phyloP scores from a whole-genome alignment of 352 stramenopile species.

The Sclerospora graminicola region DNA sequence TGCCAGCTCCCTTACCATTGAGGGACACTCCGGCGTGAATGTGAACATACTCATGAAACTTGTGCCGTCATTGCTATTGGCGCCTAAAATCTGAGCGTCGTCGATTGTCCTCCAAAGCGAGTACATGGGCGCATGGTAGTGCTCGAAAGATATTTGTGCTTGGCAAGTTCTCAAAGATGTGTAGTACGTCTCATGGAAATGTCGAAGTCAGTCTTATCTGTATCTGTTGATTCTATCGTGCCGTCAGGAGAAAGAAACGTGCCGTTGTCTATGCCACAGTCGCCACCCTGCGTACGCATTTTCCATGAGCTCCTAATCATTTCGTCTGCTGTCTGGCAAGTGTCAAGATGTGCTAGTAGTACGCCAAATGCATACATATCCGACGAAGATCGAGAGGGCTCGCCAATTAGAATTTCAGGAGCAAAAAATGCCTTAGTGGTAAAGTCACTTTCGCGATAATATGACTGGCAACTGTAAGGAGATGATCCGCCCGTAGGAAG shows the following conservation, averaged over 20 bases:
- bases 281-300: constrained; percentile 32
- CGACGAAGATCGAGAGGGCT: constrained; percentile 28
- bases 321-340: constrained; percentile 41
- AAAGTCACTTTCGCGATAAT: constrained; percentile 19
- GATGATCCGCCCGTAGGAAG: constrained; percentile 29
- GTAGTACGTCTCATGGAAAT: constrained; percentile 21
- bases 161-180: constrained; percentile 16
- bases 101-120: constrained; percentile 17
- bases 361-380: constrained; percentile 74
- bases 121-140: constrained; percentile 14
- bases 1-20: constrained; percentile 44
- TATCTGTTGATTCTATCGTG: constrained; percentile 16
- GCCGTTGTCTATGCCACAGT: constrained; percentile 15
- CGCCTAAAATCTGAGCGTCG: constrained; percentile 15
- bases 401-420: constrained; percentile 43
- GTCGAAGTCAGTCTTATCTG: constrained; percentile 7
- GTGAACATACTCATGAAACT: constrained; percentile 51
- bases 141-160: constrained; percentile 10
- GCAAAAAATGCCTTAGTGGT: constrained; percentile 35
- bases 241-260: constrained; percentile 26
- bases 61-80: constrained; percentile 20
- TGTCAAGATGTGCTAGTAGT: constrained; percentile 51
- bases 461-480: constrained; percentile 20
- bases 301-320: constrained; percentile 54
- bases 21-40: constrained; percentile 59